These are phyloP conservation scores for Secale cereale DNA, from an alignment of 176 grass and related monocot genomes.

Conservation along the genomic window DNA sequence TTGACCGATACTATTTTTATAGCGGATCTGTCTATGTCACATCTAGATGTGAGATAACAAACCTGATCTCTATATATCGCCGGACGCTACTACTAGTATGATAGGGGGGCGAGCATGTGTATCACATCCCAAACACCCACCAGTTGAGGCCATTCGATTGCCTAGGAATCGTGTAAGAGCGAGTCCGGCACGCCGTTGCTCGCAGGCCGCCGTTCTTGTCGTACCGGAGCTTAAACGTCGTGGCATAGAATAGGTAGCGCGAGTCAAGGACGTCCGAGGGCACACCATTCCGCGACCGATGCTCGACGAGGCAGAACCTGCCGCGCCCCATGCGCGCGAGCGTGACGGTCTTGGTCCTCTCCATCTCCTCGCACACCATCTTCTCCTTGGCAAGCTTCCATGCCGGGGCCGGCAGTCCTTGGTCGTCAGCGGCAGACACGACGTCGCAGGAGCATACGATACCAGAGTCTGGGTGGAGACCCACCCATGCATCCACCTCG, in stretches of 20 bases:
- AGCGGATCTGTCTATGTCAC: too few species aligned
- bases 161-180: not conserved
- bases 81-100: too few species aligned
- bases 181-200: not conserved
- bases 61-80: too few species aligned
- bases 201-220: not conserved
- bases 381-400: not conserved
- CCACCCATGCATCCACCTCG: not conserved
- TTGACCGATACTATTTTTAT: too few species aligned
- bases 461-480: not conserved
- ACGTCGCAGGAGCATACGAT: not conserved
- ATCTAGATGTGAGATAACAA: too few species aligned
- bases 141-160: not conserved
- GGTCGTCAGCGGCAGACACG: not conserved
- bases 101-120: too few species aligned
- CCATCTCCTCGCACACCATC: not conserved
- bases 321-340: not conserved
- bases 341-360: not conserved
- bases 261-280: not conserved
- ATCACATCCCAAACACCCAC: not conserved
- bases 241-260: not conserved
- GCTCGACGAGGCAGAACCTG: slow-evolving; percentile 4
- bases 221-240: not conserved
- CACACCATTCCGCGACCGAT: not conserved
- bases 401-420: not conserved